Conservation (phyloP, 2,329 filamentous ascomycete species). For the Ascochyta lentis region DNA sequence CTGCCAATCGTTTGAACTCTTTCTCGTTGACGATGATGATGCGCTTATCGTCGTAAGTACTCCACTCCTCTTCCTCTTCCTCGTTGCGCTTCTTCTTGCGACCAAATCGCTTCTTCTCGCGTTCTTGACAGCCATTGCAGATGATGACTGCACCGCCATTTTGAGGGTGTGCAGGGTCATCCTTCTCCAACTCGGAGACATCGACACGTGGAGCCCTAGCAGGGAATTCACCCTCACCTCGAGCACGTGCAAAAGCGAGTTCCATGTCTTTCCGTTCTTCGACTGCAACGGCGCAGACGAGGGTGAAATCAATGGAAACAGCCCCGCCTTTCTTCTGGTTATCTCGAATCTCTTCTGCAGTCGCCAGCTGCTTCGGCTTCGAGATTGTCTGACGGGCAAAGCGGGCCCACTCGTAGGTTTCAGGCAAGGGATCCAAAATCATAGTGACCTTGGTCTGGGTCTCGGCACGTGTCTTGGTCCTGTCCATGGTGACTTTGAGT, state of each 20-base stretch:
- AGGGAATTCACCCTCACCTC: slow-evolving; percentile 50
- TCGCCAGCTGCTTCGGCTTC: slow-evolving; percentile 88
- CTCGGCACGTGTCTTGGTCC: slow-evolving; percentile 85
- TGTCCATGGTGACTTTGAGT: slow-evolving; percentile 36
- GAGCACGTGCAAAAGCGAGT: slow-evolving; percentile 70
- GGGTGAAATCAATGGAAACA: slow-evolving; percentile 34
- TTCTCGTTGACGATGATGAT: slow-evolving; percentile 51
- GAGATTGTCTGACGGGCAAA: slow-evolving; percentile 90
- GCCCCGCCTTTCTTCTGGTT: slow-evolving; percentile 68
- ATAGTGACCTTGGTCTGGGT: slow-evolving; percentile 93
- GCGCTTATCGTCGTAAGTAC: slow-evolving; percentile 56
- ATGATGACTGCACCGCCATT: slow-evolving; percentile 95
- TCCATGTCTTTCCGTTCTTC: slow-evolving; percentile 70
- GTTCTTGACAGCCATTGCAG: slow-evolving; percentile 86
- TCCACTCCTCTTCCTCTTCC: slow-evolving; percentile 87
- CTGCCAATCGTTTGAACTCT: slow-evolving; percentile 45
- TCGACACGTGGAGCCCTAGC: slow-evolving; percentile 46
- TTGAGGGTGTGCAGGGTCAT: slow-evolving; percentile 74
- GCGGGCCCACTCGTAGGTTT: slow-evolving; percentile 79
- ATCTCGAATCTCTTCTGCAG: slow-evolving; percentile 73
- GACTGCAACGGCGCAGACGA: slow-evolving; percentile 95
- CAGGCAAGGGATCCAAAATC: slow-evolving; percentile 76
- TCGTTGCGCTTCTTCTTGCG: slow-evolving; percentile 89
- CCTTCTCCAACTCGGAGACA: slow-evolving; percentile 56
- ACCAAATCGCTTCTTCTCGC: slow-evolving; percentile 88